Percentiles rank a stretch among this genome's conserved stretches.
Conservation (phyloP, 345 rosid genomes). For the Reutealis trisperma region DNA sequence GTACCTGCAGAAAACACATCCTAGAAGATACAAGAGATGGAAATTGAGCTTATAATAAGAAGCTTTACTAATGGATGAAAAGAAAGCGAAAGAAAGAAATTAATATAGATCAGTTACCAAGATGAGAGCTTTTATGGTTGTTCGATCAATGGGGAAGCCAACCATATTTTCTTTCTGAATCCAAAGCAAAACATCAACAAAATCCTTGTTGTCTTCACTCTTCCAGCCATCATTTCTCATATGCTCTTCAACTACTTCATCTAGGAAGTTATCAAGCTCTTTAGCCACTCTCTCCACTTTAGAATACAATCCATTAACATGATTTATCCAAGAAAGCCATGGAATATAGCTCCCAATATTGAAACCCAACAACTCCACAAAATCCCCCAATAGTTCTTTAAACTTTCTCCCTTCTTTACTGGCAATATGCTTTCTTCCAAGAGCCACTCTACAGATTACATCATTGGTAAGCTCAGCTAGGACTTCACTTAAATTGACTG, state of each 20-base stretch:
- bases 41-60: too few relatives aligned
- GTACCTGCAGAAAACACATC: constrained; percentile 44
- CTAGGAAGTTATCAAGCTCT: constrained; percentile 32
- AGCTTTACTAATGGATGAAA: too few relatives aligned
- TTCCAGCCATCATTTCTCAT: background rate
- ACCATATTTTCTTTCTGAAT: constrained; percentile 22
- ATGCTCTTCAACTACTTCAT: constrained; percentile 27
- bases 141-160: constrained; percentile 10
- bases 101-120: constrained; percentile 19
- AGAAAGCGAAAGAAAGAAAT: too few relatives aligned
- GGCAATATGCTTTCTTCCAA: constrained; percentile 48
- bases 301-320: constrained; percentile 27
- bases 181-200: constrained; percentile 36
- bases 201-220: constrained; percentile 16
- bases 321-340: constrained; percentile 49
- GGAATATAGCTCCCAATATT: constrained; percentile 53
- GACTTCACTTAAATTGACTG: constrained; percentile 42
- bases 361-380: constrained; percentile 41
- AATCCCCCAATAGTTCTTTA: constrained; percentile 23
- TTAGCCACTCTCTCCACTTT: constrained; percentile 26
- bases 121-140: constrained; percentile 39
- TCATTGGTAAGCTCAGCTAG: constrained; percentile 35
- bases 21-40: background rate
- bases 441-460: constrained; percentile 44
- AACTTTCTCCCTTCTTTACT: constrained; percentile 32